Evolutionary conservation across 495 filamentous ascomycete species (phyloP).

Genomic region (Hypomontagnella monticulosa): DNA sequence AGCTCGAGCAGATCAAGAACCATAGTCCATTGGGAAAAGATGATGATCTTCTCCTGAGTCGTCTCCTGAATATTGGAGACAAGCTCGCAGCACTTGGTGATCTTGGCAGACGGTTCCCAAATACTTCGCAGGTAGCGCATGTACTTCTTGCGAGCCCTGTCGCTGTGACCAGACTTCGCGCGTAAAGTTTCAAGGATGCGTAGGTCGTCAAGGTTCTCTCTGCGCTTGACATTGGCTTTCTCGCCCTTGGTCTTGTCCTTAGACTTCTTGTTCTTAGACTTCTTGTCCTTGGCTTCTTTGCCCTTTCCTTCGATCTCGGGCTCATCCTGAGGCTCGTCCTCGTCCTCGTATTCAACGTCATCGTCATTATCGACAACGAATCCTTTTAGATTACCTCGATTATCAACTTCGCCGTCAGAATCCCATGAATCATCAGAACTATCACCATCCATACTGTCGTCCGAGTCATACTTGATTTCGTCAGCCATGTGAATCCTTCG

Average conservation of each 20-base stretch:
- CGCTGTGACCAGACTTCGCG: constrained; percentile 68
- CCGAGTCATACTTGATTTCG: constrained; percentile 24
- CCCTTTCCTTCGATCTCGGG: no score
- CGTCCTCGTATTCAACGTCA: neutral
- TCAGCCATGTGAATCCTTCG: constrained; percentile 74
- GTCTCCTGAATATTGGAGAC: constrained; percentile 55
- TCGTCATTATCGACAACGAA: constrained; percentile 66
- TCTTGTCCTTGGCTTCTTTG: no score
- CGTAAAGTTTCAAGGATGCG: constrained; percentile 45
- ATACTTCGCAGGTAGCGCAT: constrained; percentile 74
- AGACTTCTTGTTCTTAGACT: no score
- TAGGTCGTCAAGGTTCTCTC: constrained; percentile 37
- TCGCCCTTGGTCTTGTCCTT: constrained; percentile 39
- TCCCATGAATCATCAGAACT: constrained; percentile 39
- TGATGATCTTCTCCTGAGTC: constrained; percentile 78
- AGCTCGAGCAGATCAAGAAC: constrained; percentile 88
- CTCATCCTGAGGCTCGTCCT: no score
- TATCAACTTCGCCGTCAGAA: constrained; percentile 51
- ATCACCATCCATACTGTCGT: constrained; percentile 36
- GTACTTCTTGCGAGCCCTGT: constrained; percentile 66
- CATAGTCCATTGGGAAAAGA: constrained; percentile 92
- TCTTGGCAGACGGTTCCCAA: constrained; percentile 81
- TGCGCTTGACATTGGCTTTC: constrained; percentile 41
- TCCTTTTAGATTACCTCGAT: constrained; percentile 59
- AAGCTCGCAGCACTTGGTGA: constrained; percentile 77